These are phyloP conservation scores for Cajanus cajan DNA, from an alignment of 306 rosid species.

Conservation along the genomic window DNA sequence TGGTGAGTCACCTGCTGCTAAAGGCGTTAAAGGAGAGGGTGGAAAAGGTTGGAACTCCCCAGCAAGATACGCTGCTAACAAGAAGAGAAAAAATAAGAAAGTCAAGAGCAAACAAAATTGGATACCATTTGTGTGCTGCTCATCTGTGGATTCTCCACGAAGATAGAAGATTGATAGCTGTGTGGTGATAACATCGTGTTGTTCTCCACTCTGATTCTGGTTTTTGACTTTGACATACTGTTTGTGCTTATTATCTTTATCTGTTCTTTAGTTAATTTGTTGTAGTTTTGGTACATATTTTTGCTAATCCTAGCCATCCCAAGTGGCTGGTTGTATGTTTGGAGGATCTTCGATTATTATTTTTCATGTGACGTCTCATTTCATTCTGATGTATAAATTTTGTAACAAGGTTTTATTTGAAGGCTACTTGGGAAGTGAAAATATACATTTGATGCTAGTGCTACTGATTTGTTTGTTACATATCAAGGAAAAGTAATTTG, in stretches of 20 bases:
- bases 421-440: too few relatives aligned
- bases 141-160: slow-evolving; percentile 47
- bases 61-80: slow-evolving; percentile 50
- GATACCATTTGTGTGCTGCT: slow-evolving; percentile 67
- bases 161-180: neutral
- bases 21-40: slow-evolving; percentile 32
- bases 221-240: neutral
- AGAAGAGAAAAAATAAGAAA: slow-evolving; percentile 55
- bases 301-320: slow-evolving; percentile 13
- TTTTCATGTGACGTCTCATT: neutral
- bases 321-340: slow-evolving; percentile 22
- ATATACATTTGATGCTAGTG: neutral
- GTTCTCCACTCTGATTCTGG: neutral
- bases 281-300: slow-evolving; percentile 23
- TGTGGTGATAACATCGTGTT: slow-evolving; percentile 14
- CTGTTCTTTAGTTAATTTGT: neutral
- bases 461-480: neutral
- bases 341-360: slow-evolving; percentile 25
- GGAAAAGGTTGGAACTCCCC: slow-evolving; percentile 65
- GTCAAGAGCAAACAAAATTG: slow-evolving; percentile 57
- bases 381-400: neutral
- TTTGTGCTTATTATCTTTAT: neutral
- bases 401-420: neutral
- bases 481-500: neutral
- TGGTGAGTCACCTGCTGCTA: slow-evolving; percentile 37